Conservation (phyloP, 1,284 basidiomycete genomes). For the Inonotus hispidus region DNA sequence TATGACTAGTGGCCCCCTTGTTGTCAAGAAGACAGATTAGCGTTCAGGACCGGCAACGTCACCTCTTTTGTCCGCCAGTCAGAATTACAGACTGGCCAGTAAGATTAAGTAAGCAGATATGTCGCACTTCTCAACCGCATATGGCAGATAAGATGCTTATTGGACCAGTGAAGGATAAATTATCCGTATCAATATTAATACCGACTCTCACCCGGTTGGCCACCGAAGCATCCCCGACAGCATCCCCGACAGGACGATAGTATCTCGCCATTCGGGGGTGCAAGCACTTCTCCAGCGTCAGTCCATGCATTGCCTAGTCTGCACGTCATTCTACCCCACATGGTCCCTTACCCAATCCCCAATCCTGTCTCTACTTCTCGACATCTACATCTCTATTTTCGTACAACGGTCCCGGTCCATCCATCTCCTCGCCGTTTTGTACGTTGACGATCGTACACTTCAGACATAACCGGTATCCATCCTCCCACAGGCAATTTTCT, state of each 20-base stretch:
- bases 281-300: too few species aligned
- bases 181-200: too few species aligned
- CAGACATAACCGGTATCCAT: slow-evolving; percentile 3
- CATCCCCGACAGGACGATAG: slow-evolving; percentile 9
- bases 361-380: background rate
- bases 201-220: slow-evolving; percentile 17
- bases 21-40: too few species aligned
- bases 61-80: too few species aligned
- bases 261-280: too few species aligned
- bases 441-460: background rate
- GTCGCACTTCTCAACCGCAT: background rate
- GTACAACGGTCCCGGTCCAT: background rate
- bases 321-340: background rate
- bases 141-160: background rate
- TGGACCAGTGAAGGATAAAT: background rate
- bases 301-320: too few species aligned
- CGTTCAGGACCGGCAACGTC: too few species aligned
- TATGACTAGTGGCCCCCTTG: too few species aligned
- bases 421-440: background rate
- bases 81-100: too few species aligned
- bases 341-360: background rate
- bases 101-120: background rate
- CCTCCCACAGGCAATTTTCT: background rate
- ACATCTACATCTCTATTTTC: slow-evolving; percentile 5
- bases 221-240: slow-evolving; percentile 18